These are phyloP conservation scores for Aspergillus thermomutatus DNA, from an alignment of 2,329 filamentous ascomycete species.

Conservation along the genomic window DNA sequence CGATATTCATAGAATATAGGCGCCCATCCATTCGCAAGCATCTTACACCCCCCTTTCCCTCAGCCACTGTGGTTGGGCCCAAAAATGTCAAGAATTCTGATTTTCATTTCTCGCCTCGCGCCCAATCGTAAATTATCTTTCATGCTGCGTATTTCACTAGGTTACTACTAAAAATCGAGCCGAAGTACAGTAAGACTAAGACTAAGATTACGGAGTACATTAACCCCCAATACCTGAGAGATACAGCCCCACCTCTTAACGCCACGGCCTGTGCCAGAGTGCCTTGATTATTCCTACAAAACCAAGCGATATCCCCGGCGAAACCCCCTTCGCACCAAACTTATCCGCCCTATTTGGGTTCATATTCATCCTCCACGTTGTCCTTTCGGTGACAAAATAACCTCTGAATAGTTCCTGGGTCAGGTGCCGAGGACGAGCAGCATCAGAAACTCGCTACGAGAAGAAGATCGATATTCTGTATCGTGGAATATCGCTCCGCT, in stretches of 20 bases:
- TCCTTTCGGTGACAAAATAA: neutral
- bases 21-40: constrained; percentile 5
- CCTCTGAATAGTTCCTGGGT: neutral
- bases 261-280: neutral
- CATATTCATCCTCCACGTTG: neutral
- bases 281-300: neutral
- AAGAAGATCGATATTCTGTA: neutral
- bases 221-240: neutral
- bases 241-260: neutral
- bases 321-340: neutral
- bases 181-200: neutral
- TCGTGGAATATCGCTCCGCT: neutral
- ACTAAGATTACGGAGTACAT: neutral
- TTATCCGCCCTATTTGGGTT: neutral
- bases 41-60: constrained; percentile 7
- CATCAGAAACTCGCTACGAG: neutral
- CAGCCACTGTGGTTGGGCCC: constrained; percentile 2
- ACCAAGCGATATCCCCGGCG: neutral
- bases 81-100: neutral
- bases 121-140: neutral
- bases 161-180: no score
- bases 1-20: neutral
- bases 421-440: neutral
- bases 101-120: neutral
- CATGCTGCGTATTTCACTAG: no score